phyloP scores from a whole-genome alignment of 352 stramenopile genomes.

The Globisporangium nunn region DNA sequence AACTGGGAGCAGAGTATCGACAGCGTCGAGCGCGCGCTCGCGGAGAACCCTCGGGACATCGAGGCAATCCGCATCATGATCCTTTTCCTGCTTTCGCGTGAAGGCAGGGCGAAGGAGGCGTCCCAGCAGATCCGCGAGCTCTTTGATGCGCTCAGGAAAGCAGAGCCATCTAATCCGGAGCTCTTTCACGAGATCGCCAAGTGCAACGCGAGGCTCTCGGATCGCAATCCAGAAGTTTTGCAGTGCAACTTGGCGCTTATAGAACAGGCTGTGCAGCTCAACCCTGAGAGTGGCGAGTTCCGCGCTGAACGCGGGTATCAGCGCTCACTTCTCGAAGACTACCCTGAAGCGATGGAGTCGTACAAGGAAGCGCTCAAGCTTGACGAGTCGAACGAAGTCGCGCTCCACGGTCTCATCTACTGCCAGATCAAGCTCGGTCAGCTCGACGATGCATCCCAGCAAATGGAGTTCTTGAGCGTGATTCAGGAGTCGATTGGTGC shows the following conservation, averaged over 20 bases:
- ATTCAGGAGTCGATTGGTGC: conserved; percentile 85
- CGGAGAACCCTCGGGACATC: conserved; percentile 59
- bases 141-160: conserved; percentile 57
- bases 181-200: conserved; percentile 56
- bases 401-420: conserved; percentile 89
- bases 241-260: conserved; percentile 65
- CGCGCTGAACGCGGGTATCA: conserved; percentile 79
- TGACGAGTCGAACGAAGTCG: conserved; percentile 83
- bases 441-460: conserved; percentile 85
- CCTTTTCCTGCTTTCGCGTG: conserved; percentile 57
- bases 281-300: conserved; percentile 52
- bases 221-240: conserved; percentile 58
- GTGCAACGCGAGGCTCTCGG: conserved; percentile 59
- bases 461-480: conserved; percentile 90
- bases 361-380: conserved; percentile 84
- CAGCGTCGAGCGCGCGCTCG: conserved; percentile 61
- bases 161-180: conserved; percentile 60
- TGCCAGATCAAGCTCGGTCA: conserved; percentile 87
- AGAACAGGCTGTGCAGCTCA: conserved; percentile 57
- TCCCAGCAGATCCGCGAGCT: conserved; percentile 51
- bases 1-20: conserved; percentile 84
- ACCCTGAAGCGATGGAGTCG: conserved; percentile 69
- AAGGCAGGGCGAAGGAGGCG: conserved; percentile 49
- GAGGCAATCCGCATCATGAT: conserved; percentile 64
- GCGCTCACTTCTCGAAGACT: conserved; percentile 63